Conservation (phyloP, 345 rosid species). For the Brassica carinata region DNA sequence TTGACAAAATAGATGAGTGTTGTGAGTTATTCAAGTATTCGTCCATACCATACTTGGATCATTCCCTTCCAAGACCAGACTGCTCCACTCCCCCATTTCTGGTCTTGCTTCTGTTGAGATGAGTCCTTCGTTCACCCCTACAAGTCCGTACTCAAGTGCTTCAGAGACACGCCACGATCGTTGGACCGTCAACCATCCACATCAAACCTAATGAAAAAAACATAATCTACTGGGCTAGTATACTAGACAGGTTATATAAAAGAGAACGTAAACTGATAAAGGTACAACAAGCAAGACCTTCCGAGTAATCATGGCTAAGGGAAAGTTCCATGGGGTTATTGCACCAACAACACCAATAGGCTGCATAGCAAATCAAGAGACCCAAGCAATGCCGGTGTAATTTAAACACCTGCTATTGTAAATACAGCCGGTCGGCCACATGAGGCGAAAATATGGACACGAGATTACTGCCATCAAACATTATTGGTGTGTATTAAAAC, state of each 20-base stretch:
- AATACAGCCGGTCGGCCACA: background rate
- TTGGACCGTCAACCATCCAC: conserved; percentile 45
- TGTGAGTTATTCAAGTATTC: conserved; percentile 77
- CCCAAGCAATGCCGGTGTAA: conserved; percentile 3
- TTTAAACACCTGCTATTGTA: background rate
- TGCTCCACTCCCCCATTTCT: conserved; percentile 70
- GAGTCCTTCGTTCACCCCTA: conserved; percentile 93
- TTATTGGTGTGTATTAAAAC: conserved; percentile 5
- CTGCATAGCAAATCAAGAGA: conserved; percentile 50
- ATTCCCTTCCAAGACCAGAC: conserved; percentile 97
- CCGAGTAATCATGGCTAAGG: conserved; percentile 97
- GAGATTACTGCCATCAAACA: conserved; percentile 31
- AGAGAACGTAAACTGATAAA: background rate
- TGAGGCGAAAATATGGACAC: background rate
- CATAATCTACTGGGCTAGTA: conserved; percentile 4
- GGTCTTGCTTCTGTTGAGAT: conserved; percentile 82
- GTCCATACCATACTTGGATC: conserved; percentile 94
- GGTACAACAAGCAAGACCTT: conserved; percentile 53
- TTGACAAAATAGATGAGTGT: background rate
- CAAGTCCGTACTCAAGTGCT: conserved; percentile 89
- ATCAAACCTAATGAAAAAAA: conserved; percentile 16
- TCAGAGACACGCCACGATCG: conserved; percentile 94
- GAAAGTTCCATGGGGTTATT: conserved; percentile 97
- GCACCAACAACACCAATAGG: conserved; percentile 97
- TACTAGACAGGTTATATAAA: conserved; percentile 18